These are phyloP conservation scores for Globisporangium spiculum DNA, from an alignment of 352 stramenopile species.

Conservation along the genomic window DNA sequence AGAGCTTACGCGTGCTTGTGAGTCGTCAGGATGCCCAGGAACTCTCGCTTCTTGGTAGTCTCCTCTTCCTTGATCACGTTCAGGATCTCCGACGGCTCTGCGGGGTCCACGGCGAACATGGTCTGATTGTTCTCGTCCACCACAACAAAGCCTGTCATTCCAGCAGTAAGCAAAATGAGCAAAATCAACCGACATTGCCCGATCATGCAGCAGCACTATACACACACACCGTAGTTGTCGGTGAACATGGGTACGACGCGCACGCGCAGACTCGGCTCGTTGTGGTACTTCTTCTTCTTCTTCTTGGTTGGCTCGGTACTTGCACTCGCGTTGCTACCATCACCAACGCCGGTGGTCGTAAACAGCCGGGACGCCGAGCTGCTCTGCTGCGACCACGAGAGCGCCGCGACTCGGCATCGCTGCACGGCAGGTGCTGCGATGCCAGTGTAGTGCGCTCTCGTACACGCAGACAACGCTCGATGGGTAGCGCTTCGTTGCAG, in stretches of 20 bases:
- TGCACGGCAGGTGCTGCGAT: background rate
- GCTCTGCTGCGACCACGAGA: background rate
- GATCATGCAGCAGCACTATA: too few relatives aligned
- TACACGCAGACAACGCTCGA: constrained; percentile 3
- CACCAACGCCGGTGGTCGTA: background rate
- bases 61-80: constrained; percentile 72
- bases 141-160: constrained; percentile 60
- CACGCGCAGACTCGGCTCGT: constrained; percentile 77
- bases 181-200: background rate
- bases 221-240: constrained; percentile 72
- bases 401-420: background rate
- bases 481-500: constrained; percentile 2
- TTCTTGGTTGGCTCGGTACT: constrained; percentile 10
- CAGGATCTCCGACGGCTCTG: constrained; percentile 61
- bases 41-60: constrained; percentile 54
- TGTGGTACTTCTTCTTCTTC: constrained; percentile 60
- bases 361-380: constrained; percentile 4
- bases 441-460: background rate
- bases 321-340: background rate
- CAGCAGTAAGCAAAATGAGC: background rate
- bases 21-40: constrained; percentile 89
- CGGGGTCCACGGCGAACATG: constrained; percentile 79
- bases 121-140: constrained; percentile 81
- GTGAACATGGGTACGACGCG: constrained; percentile 80
- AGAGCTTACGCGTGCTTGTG: constrained; percentile 88